A percentile compares a stretch with the other conserved stretches of the same genome.
Evolutionary conservation across 345 rosid species (phyloP).

Genomic region (Excoecaria cochinchinensis): DNA sequence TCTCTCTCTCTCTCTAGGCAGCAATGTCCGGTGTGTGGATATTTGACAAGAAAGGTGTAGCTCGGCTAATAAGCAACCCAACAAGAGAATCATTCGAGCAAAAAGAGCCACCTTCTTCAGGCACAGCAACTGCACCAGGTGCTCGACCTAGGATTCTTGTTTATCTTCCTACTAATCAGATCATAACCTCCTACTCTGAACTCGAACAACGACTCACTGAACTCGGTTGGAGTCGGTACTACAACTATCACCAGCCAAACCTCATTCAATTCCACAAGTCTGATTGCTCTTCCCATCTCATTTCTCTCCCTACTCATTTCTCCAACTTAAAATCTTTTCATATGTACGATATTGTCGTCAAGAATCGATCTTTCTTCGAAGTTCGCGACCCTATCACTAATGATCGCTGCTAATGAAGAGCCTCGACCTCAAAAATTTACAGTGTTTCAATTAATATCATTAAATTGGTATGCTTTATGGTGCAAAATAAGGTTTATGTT

Average conservation of each 20-base stretch:
- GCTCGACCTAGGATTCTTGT: slow-evolving; percentile 67
- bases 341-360: slow-evolving; percentile 70
- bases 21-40: slow-evolving; percentile 69
- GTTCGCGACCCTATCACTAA: slow-evolving; percentile 37
- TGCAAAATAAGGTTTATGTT: no score
- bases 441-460: no score
- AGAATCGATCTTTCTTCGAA: slow-evolving; percentile 59
- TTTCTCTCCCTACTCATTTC: slow-evolving; percentile 52
- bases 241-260: slow-evolving; percentile 29
- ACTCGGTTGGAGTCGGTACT: slow-evolving; percentile 69
- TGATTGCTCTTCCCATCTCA: slow-evolving; percentile 42
- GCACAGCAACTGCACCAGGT: slow-evolving; percentile 68
- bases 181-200: slow-evolving; percentile 45
- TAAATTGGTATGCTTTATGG: no score
- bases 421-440: no score
- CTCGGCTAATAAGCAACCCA: slow-evolving; percentile 49
- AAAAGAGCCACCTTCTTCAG: slow-evolving; percentile 39
- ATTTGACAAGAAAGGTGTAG: slow-evolving; percentile 61
- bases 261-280: slow-evolving; percentile 68
- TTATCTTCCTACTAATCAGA: slow-evolving; percentile 57
- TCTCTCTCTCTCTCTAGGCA: not conserved
- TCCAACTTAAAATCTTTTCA: slow-evolving; percentile 40
- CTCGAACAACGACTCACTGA: slow-evolving; percentile 52
- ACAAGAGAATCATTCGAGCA: slow-evolving; percentile 64
- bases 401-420: not conserved